phyloP scores from a whole-genome alignment of 2,329 filamentous ascomycete genomes.

The Nigrospora oryzae region DNA sequence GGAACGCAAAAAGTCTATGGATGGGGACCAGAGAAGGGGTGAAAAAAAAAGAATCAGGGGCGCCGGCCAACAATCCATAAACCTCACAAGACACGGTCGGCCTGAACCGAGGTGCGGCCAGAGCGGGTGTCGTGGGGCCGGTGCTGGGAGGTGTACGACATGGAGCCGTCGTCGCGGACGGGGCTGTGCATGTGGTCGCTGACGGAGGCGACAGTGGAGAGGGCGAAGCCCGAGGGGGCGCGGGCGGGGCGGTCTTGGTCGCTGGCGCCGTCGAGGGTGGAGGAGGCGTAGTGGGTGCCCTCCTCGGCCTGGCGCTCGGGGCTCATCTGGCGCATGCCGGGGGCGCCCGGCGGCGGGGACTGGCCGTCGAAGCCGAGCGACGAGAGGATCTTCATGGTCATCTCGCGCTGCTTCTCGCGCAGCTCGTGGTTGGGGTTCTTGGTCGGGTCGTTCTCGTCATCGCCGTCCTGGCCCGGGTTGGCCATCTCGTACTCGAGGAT shows the following conservation, averaged over 20 bases:
- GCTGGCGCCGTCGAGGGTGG: constrained; percentile 2
- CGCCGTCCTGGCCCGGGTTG: constrained; percentile 24
- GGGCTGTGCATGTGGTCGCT: constrained; percentile 3
- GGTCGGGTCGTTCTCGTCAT: constrained; percentile 8
- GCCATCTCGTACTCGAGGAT: constrained; percentile 29
- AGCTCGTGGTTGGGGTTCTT: constrained; percentile 9
- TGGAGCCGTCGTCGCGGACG: neutral
- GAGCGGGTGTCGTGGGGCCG: neutral
- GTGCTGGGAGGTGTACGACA: neutral
- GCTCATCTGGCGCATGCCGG: neutral
- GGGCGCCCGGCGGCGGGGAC: neutral
- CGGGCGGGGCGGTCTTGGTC: neutral
- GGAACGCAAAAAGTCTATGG: no score
- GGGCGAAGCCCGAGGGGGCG: constrained; percentile 1
- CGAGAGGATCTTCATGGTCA: constrained; percentile 6
- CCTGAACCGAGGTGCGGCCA: neutral
- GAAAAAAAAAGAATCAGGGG: no score
- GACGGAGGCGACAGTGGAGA: constrained; percentile 7
- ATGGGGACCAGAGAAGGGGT: no score
- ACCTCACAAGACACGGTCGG: no score
- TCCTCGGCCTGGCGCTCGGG: constrained; percentile 4
- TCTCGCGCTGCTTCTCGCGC: constrained; percentile 10
- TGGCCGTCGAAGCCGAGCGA: constrained; percentile 4
- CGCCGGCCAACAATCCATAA: no score
- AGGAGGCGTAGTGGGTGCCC: constrained; percentile 4